Percentiles rank a stretch among this genome's conserved stretches.
These are phyloP conservation scores for Trametes maxima DNA, from an alignment of 768 basidiomycete species.

Conservation along the genomic window DNA sequence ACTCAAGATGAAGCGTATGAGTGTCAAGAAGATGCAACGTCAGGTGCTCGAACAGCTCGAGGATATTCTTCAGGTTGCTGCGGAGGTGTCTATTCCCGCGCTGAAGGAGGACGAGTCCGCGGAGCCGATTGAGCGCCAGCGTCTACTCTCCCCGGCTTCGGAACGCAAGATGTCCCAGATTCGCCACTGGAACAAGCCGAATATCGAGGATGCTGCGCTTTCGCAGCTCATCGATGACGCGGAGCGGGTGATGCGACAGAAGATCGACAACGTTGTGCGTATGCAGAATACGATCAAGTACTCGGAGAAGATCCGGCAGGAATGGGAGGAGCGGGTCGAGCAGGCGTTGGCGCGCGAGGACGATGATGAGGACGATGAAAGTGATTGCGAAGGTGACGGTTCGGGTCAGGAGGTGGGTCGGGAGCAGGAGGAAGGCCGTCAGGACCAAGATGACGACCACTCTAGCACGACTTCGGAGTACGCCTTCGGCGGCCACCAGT, in stretches of 20 bases:
- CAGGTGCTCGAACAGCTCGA: slow-evolving; percentile 84
- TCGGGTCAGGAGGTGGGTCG: slow-evolving; percentile 30
- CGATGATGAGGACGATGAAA: slow-evolving; percentile 52
- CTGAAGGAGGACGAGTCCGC: slow-evolving; percentile 90
- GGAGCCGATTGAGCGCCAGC: slow-evolving; percentile 90
- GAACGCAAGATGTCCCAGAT: slow-evolving; percentile 85
- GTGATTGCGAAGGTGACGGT: slow-evolving; percentile 44
- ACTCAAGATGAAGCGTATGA: slow-evolving; percentile 73
- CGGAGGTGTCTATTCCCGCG: slow-evolving; percentile 83
- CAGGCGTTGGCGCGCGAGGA: slow-evolving; percentile 62
- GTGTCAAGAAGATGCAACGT: slow-evolving; percentile 80
- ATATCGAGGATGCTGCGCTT: slow-evolving; percentile 84
- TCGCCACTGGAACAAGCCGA: slow-evolving; percentile 84
- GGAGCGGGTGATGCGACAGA: slow-evolving; percentile 87
- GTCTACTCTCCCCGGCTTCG: slow-evolving; percentile 85
- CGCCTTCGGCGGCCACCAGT: slow-evolving; percentile 49
- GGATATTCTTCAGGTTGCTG: slow-evolving; percentile 77
- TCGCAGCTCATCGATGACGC: slow-evolving; percentile 83
- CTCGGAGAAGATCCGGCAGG: slow-evolving; percentile 94
- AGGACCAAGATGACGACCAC: slow-evolving; percentile 45
- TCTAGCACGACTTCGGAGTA: slow-evolving; percentile 71
- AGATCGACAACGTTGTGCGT: slow-evolving; percentile 92
- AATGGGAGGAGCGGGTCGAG: slow-evolving; percentile 92
- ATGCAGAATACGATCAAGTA: slow-evolving; percentile 98
- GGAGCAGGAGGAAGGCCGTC: slow-evolving; percentile 28